These are phyloP conservation scores for Yamadazyma laniorum DNA, from an alignment of 805 yeast species.

Conservation along the genomic window DNA sequence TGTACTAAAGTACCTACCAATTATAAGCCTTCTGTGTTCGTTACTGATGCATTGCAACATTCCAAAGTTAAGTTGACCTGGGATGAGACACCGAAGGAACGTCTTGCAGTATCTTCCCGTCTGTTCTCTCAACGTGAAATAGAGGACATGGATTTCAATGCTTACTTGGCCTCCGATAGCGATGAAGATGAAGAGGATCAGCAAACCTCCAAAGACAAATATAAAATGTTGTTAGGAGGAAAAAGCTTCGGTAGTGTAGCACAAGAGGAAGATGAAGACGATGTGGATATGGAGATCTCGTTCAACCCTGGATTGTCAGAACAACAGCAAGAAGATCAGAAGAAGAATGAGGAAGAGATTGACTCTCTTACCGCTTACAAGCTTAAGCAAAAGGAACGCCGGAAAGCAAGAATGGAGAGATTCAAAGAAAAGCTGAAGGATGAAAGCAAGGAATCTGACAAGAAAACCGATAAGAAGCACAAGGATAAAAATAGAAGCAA, in stretches of 20 bases:
- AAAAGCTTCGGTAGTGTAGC: constrained; percentile 31
- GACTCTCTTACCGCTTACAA: constrained; percentile 75
- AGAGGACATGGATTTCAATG: constrained; percentile 87
- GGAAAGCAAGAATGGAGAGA: constrained; percentile 77
- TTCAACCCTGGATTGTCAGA: constrained; percentile 80
- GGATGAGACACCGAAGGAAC: constrained; percentile 97
- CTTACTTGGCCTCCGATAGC: constrained; percentile 69
- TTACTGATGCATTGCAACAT: constrained; percentile 94
- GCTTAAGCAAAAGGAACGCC: constrained; percentile 90
- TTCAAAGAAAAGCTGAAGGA: constrained; percentile 53
- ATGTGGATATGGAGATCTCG: constrained; percentile 91
- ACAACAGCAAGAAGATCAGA: constrained; percentile 28
- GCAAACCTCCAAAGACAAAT: constrained; percentile 49
- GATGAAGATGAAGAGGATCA: constrained; percentile 27
- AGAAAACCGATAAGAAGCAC: constrained; percentile 30
- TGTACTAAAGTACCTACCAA: constrained; percentile 71
- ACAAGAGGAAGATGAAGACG: constrained; percentile 46
- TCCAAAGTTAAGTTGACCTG: constrained; percentile 95
- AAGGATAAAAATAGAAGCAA: constrained; percentile 19
- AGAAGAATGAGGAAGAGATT: constrained; percentile 52
- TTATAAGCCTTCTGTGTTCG: constrained; percentile 78
- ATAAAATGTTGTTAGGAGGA: constrained; percentile 55
- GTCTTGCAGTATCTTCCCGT: constrained; percentile 70
- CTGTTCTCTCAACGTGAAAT: constrained; percentile 87
- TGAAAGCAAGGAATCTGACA: constrained; percentile 61